Base-by-base conservation (phyloP, 805 yeast species). In the Wickerhamiella musiphila region DNA sequence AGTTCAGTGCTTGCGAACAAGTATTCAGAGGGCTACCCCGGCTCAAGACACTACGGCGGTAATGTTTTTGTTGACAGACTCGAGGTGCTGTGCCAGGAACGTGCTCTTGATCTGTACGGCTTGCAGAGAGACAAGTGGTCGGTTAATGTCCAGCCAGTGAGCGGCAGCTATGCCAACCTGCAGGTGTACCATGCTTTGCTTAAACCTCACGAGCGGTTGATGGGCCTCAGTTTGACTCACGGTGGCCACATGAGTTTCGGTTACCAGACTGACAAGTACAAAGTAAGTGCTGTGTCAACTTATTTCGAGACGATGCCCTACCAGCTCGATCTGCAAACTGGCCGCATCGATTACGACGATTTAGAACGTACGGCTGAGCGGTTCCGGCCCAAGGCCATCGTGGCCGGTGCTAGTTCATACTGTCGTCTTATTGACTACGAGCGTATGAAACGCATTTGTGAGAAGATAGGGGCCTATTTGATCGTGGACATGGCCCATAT, bases 241-340 rank as follows among this genome's bases (percentile, higher is more conserved):
- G 98, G 98, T 50, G 98, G 98, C 47, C 98, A 90, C 57, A 72
- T 90, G 61, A 82, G 94, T 32, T 96, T 90, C 60, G 98, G 98
- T 46, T 90, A 90, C 61, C 95, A 90, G 56, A 90, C 96, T 29
- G 84, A 76, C 50, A 65, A 83, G 46, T 70, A 86, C 58, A 83
- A 83, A 63, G 92, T 90, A 51, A 81, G 94, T 43, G 86, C 82
- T 39, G 86, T 90, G 32, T 83, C 96, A 30, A 86, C 90, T 42
- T 84, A 84, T 56, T 90, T 90, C 56, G 94, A 86, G 64, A 90
- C 96, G 39, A 79, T 90, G 90, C 98, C 98, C 30, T 90, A 90
- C 68, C 73, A 94, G 59, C 83, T 90, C 37, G 71, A 90, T 51
- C 74, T 76, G 52, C 71, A 69, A 45, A 86, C 96, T 40, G 98